Evolutionary conservation across 2,329 filamentous ascomycete genomes (phyloP), one percentile per base, ranked within the genome.

Genomic region (Aspergillus floridensis): DNA sequence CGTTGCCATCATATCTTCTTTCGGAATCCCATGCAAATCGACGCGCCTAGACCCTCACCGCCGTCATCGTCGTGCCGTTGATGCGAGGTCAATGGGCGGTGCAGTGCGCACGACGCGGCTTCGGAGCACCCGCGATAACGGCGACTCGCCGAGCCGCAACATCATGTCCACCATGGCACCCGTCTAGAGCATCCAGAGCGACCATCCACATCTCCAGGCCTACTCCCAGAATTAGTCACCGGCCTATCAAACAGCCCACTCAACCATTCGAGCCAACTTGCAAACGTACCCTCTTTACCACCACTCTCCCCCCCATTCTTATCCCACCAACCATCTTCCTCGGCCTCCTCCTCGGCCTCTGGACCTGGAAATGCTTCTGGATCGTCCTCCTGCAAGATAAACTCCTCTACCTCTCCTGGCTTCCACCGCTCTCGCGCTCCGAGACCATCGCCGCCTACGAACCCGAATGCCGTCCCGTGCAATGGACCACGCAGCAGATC

Each of bases 321-420:
- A 75, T 88, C 3, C 87, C 89, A 7, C 90, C 90, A 0, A 69
- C 83, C 6, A 78, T 91, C 48, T 92, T 92, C 68, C 72, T 79
- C 14, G 86, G 88, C 1, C 79, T 93, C 38, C 79, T 90, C 4
- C 67, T 90, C 19, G 81, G 81, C 3, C 77, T 93, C 14, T 93
- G 82, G 82, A 73, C 77, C 1, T 84, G 82, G 74, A 85, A 85
- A 73, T 92, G 89, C 69, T 74, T 86, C 56, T 90, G 91, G 86
- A 85, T 92, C 77, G 80, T 93, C 29, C 66, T 89, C 4, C 89
- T 92, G 70, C 90, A 93, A 75, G 91, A 93, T 69, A 88, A 88
- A 70, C 91, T 93, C 70, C 89, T 93, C 60, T 93, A 92, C 75
- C 91, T 92, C 79, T 88, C 90, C 0, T 88, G 88, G 49, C 76